Base-by-base conservation (phyloP, 306 rosid genomes). In the Casuarina glauca region DNA sequence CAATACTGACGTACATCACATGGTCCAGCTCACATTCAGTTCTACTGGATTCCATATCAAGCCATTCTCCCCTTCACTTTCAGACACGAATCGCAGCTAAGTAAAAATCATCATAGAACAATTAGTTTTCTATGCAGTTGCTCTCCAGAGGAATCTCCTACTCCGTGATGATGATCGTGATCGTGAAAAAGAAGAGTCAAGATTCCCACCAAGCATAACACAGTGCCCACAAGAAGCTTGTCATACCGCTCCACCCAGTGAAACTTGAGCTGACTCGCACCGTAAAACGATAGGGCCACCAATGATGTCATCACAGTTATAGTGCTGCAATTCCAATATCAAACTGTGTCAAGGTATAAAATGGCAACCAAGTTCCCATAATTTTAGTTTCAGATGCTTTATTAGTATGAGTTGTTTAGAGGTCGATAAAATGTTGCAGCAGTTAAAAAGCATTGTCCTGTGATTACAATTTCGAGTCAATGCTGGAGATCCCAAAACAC, bases 211-310 rank as follows among this genome's bases (percentile, higher is more conserved):
- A 92, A 74, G 74, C 97, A 92, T 60, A 94, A 80, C 72, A 92
- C 97, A 1, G 93, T 89, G 70, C 98, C 98, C 43, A 94, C 98
- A 42, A 94, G 97, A 82, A 88, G 97, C 74, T 90, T 94, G 89
- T 94, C 98, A 41, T 94, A 92, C 5, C 93, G 90, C 90, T 94
- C 98, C 76, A 94, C 97, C 97, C 97, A 94, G 57, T 94, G 97
- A 88, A 94, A 94, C 88, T 94, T 94, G 71, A 94, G 86, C 87
- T 94, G 97, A 81, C 98, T 87, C 5, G 98, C 98, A 36, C 97
- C 97, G n/a, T 92, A 94, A 87, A 92, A 94, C 44, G 97, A 94
- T 45, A 94, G 79, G 43, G 98, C 98, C 58, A 94, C 98, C 73
- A 94, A 81, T 35, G 97, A 94, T n/a, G 98, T 94, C 98, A 94